These are phyloP conservation scores for Hymenoscyphus linearis DNA, from an alignment of 2,329 filamentous ascomycete species.

Conservation along the genomic window DNA sequence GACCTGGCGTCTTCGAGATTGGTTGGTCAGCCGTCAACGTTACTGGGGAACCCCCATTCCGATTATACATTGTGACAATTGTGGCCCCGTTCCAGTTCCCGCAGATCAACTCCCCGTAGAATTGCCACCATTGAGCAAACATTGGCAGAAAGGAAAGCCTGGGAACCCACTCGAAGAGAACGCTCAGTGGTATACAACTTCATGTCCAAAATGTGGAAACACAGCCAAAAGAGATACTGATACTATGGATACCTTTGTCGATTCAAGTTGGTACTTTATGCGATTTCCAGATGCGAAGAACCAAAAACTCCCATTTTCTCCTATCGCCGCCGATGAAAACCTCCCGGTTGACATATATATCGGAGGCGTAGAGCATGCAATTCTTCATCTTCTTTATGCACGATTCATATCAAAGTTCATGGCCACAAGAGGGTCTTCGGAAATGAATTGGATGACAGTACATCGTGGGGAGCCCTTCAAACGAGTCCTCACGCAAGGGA, in stretches of 20 bases:
- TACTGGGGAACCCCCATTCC: conserved; percentile 92
- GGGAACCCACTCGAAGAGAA: conserved; percentile 74
- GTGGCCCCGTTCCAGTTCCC: conserved; percentile 75
- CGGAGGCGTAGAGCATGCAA: conserved; percentile 85
- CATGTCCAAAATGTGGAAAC: conserved; percentile 68
- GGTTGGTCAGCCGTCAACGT: conserved; percentile 85
- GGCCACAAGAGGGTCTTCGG: conserved; percentile 44
- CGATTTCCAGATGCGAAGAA: conserved; percentile 72
- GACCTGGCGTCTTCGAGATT: conserved; percentile 79
- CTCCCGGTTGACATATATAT: conserved; percentile 85
- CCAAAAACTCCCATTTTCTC: conserved; percentile 52
- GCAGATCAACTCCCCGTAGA: conserved; percentile 69
- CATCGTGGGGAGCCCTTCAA: conserved; percentile 68
- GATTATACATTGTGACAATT: conserved; percentile 73
- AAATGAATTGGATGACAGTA: conserved; percentile 24
- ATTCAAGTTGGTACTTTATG: conserved; percentile 91
- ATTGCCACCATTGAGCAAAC: conserved; percentile 63
- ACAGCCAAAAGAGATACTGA: conserved; percentile 79
- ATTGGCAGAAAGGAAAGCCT: conserved; percentile 62
- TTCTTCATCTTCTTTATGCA: conserved; percentile 82
- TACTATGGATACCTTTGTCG: conserved; percentile 95
- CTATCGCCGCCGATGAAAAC: conserved; percentile 47
- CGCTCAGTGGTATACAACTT: conserved; percentile 67
- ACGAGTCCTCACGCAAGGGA: conserved; percentile 79
- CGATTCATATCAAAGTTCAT: conserved; percentile 89